Percentiles rank a stretch among this genome's conserved stretches.
phyloP scores from a whole-genome alignment of 495 filamentous ascomycete species.

The Daldinia caldariorum region DNA sequence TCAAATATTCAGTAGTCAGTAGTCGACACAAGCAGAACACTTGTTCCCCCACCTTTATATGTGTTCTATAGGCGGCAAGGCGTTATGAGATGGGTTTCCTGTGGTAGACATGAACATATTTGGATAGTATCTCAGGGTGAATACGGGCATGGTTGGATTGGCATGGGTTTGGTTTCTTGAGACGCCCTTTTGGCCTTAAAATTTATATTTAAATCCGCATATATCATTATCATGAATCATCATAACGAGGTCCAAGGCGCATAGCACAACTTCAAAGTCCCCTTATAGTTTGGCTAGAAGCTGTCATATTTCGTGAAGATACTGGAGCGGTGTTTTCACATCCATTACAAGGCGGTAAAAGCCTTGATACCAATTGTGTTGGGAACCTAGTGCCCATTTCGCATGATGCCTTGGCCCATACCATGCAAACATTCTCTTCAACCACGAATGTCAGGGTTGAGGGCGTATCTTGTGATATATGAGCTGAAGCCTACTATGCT shows the following conservation, averaged over 20 bases:
- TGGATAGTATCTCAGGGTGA: background rate
- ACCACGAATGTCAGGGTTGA: conserved; percentile 10
- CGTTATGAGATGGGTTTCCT: conserved; percentile 16
- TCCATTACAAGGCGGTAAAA: background rate
- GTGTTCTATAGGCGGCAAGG: conserved; percentile 15
- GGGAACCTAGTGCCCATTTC: background rate
- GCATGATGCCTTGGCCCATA: background rate
- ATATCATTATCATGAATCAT: background rate
- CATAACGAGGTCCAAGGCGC: background rate
- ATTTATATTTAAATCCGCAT: conserved; percentile 4
- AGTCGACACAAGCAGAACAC: background rate
- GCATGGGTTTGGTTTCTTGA: background rate
- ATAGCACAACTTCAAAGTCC: background rate
- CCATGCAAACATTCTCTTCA: background rate
- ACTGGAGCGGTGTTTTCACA: too few relatives aligned
- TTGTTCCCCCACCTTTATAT: background rate
- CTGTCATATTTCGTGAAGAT: background rate
- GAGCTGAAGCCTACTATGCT: conserved; percentile 37
- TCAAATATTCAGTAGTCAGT: conserved; percentile 12
- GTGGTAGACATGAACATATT: background rate
- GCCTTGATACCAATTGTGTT: background rate
- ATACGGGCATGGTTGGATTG: background rate
- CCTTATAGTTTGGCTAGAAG: background rate
- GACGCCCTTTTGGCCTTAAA: background rate
- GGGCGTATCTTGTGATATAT: conserved; percentile 31